Evolutionary conservation across 2,329 filamentous ascomycete genomes (phyloP).

Genomic region (Fusarium proliferatum): DNA sequence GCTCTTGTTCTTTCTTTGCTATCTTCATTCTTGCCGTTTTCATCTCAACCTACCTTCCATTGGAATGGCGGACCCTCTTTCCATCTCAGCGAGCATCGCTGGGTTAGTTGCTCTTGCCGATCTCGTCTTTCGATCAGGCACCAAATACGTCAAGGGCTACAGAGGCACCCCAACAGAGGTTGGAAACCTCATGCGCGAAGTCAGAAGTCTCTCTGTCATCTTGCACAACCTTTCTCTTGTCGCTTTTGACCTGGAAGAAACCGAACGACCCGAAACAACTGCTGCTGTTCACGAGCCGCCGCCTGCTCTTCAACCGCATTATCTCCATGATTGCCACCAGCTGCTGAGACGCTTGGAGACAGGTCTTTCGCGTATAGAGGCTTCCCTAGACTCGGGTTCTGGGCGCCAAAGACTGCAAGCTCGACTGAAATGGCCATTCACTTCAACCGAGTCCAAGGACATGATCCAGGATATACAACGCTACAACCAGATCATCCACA

Average conservation of each 20-base stretch:
- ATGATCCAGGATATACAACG: not conserved
- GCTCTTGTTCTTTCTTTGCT: too few species aligned
- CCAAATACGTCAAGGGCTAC: too few species aligned
- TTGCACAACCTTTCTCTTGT: not conserved
- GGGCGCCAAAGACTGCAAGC: not conserved
- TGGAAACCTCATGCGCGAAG: not conserved
- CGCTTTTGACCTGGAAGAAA: slow-evolving; percentile 7
- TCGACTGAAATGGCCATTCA: slow-evolving; percentile 7
- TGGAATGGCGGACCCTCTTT: too few species aligned
- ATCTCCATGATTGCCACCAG: not conserved
- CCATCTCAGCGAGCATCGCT: too few species aligned
- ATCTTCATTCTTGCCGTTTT: too few species aligned
- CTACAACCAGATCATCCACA: not conserved
- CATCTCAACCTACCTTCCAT: too few species aligned
- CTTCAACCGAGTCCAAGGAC: not conserved
- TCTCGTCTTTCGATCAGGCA: too few species aligned
- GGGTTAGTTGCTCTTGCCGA: too few species aligned
- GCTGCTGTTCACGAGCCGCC: too few species aligned
- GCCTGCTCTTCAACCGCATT: not conserved
- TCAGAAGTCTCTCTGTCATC: not conserved
- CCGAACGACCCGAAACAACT: too few species aligned
- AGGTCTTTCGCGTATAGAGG: not conserved
- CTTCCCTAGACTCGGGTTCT: not conserved
- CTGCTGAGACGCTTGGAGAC: not conserved
- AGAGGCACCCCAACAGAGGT: too few species aligned